Evolutionary conservation across 805 yeast species (phyloP), one percentile per base, ranked within the genome.

Genomic region (Suhomyces canberraensis): DNA sequence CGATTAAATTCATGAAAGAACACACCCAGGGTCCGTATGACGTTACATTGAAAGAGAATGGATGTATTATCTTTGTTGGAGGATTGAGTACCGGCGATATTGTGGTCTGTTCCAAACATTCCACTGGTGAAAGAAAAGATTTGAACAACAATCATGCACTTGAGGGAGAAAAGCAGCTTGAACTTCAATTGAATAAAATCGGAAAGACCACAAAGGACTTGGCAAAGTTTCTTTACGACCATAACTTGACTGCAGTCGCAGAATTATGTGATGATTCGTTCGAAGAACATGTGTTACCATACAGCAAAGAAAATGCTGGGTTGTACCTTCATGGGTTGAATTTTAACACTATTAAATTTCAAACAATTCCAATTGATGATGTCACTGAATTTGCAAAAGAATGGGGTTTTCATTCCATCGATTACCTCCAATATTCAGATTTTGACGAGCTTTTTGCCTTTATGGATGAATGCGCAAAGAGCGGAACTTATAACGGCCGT

Each of bases 241-340:
- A 67, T 44, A 75, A 79, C 37, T 51, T 78, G 22, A 93, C 99
- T 1, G 96, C 95, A 0, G 95, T 89, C 1, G 89, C 90, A 0
- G 99, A 93, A 60, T 73, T 77, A 24, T 93, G 99, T 58, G 96
- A 93, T 55, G 98, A 93, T 51, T 60, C 59, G 0, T 93, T 93
- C 58, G 98, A 93, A 56, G 98, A 93, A 57, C 99, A 93, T 56
- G 85, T 93, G 6, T 66, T 93, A 33, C 82, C 81, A 39, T 93
- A 93, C 52, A 56, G 70, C 2, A 67, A 66, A 1, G 79, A 81
- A 0, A 63, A 61, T 8, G 78, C 95, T 0, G 99, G 99, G 0
- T 63, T 93, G 4, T 93, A 93, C 48, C 58, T 93, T 13, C 98
- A 91, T 56, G 99, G 99, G 0, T 59, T 93, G 29, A 93, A 93